phyloP scores from a whole-genome alignment of 106 monocot species.

The Narthecium ossifragum region DNA sequence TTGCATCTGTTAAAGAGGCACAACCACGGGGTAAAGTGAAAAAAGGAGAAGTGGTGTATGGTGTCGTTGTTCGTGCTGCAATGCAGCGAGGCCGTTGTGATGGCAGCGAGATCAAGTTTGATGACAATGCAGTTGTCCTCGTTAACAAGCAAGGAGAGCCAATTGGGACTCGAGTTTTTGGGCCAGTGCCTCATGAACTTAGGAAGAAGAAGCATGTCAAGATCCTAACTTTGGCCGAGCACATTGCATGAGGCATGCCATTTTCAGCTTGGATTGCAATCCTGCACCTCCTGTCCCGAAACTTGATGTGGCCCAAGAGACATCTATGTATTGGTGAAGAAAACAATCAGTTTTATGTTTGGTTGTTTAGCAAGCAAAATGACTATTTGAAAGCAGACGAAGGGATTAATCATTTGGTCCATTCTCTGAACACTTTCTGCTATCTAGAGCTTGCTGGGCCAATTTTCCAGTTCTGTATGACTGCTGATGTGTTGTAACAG shows the following conservation, averaged over 20 bases:
- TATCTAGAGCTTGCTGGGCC: too few species aligned
- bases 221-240: slow-evolving; percentile 80
- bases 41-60: slow-evolving; percentile 87
- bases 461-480: too few species aligned
- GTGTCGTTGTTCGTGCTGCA: slow-evolving; percentile 83
- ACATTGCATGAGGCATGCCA: slow-evolving; percentile 52
- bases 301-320: too few species aligned
- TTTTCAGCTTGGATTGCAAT: neutral
- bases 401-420: too few species aligned
- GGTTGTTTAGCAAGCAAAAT: too few species aligned
- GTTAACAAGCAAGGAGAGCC: slow-evolving; percentile 96
- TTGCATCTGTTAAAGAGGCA: slow-evolving; percentile 87
- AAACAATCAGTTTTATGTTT: too few species aligned
- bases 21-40: slow-evolving; percentile 85
- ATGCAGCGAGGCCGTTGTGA: slow-evolving; percentile 79
- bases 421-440: too few species aligned
- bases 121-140: slow-evolving; percentile 88
- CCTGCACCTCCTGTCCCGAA: too few species aligned
- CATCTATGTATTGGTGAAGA: too few species aligned
- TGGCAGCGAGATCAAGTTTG: slow-evolving; percentile 83
- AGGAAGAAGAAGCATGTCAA: slow-evolving; percentile 92
- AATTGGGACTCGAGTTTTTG: slow-evolving; percentile 78
- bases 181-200: slow-evolving; percentile 88
- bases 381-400: too few species aligned
- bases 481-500: too few species aligned